These are phyloP conservation scores for Daldinia loculata DNA, from an alignment of 495 filamentous ascomycete species.

Conservation along the genomic window DNA sequence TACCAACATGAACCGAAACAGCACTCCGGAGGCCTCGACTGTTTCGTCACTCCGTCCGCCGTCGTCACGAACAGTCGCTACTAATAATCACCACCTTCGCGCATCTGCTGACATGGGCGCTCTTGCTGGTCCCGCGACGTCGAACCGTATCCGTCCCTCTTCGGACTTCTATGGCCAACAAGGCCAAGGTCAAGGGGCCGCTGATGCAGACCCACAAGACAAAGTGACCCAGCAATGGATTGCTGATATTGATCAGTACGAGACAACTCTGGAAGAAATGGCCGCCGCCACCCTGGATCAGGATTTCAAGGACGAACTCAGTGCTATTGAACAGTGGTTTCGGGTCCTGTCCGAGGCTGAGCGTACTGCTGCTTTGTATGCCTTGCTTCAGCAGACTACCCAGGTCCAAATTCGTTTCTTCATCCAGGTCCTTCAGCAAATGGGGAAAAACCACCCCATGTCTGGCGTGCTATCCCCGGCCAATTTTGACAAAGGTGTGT, in stretches of 20 bases:
- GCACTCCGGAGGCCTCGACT: constrained; percentile 87
- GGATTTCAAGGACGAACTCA: constrained; percentile 99
- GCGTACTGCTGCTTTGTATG: constrained; percentile 93
- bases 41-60: constrained; percentile 91
- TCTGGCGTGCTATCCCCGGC: constrained; percentile 94
- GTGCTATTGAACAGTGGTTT: constrained; percentile 99
- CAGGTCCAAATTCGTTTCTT: constrained; percentile 99
- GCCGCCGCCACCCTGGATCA: constrained; percentile 96
- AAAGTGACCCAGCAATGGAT: constrained; percentile 98
- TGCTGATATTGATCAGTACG: constrained; percentile 97
- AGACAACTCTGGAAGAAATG: constrained; percentile 98
- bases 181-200: constrained; percentile 65
- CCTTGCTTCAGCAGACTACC: constrained; percentile 95
- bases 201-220: constrained; percentile 82
- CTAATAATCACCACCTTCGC: constrained; percentile 81
- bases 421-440: constrained; percentile 97
- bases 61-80: constrained; percentile 77
- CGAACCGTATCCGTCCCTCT: constrained; percentile 87
- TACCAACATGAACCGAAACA: constrained; percentile 86
- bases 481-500: constrained; percentile 93
- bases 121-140: constrained; percentile 76
- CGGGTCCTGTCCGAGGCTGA: constrained; percentile 96
- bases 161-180: constrained; percentile 93
- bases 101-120: constrained; percentile 97
- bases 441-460: constrained; percentile 98